These are phyloP conservation scores for Geosmithia morbida DNA, from an alignment of 2,329 filamentous ascomycete genomes.

Conservation along the genomic window DNA sequence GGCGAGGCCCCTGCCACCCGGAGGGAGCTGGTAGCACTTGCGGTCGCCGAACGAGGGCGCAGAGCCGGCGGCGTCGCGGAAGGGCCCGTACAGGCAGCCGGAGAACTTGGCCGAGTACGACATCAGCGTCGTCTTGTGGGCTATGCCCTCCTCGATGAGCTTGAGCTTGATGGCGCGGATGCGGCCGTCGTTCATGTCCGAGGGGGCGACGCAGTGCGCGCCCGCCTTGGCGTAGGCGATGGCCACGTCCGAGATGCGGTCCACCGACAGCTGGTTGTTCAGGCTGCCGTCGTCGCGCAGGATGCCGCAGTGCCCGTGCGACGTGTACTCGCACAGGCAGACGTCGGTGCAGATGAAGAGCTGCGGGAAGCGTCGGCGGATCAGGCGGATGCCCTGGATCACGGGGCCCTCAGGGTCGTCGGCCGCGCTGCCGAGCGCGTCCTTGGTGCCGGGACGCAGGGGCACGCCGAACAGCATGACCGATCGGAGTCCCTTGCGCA, in stretches of 20 bases:
- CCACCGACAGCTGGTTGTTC: constrained; percentile 87
- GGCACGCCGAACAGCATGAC: constrained; percentile 96
- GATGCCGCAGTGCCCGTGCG: constrained; percentile 94
- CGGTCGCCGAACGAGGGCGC: constrained; percentile 85
- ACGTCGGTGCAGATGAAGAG: constrained; percentile 89
- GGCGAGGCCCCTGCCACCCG: constrained; percentile 80
- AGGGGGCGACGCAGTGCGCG: constrained; percentile 91
- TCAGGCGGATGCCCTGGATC: constrained; percentile 69
- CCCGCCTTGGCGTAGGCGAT: constrained; percentile 91
- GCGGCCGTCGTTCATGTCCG: constrained; percentile 97
- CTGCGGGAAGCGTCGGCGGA: constrained; percentile 74
- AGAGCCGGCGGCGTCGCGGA: constrained; percentile 90
- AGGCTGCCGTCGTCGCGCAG: constrained; percentile 82
- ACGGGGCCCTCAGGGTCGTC: constrained; percentile 91
- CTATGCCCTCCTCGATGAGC: constrained; percentile 85
- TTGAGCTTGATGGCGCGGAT: constrained; percentile 97
- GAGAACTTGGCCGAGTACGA: constrained; percentile 97
- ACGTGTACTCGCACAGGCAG: constrained; percentile 97
- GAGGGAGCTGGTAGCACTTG: constrained; percentile 91
- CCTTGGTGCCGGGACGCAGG: constrained; percentile 65
- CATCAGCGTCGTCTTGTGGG: constrained; percentile 87
- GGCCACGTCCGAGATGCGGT: constrained; percentile 95
- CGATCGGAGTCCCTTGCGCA: constrained; percentile 79
- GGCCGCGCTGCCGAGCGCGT: constrained; percentile 79
- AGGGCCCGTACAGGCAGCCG: constrained; percentile 90